phyloP scores from a whole-genome alignment of 1,139 yeast species.

The Candida neerlandica region DNA sequence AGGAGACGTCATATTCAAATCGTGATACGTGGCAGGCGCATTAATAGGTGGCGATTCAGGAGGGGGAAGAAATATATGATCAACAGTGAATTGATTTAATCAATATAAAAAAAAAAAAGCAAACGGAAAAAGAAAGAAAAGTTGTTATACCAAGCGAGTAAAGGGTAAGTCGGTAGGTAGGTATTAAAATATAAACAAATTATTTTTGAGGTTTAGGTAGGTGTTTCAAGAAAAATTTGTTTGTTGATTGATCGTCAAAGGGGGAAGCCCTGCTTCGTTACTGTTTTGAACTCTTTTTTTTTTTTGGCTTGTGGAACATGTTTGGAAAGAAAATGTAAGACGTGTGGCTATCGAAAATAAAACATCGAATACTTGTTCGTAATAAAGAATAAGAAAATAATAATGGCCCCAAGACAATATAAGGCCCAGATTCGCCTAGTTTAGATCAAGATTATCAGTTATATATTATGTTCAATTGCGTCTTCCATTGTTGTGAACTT shows the following conservation, averaged over 20 bases:
- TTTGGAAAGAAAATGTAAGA: constrained; percentile 2
- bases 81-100: neutral
- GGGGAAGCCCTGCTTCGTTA: neutral
- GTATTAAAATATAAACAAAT: neutral
- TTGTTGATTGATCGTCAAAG: constrained; percentile 1
- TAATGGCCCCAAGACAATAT: too few relatives aligned
- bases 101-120: neutral
- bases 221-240: neutral
- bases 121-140: neutral
- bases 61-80: neutral
- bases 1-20: constrained; percentile 15
- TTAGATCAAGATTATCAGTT: too few relatives aligned
- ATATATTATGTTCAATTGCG: too few relatives aligned
- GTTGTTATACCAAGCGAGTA: neutral
- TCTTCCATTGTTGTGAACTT: too few relatives aligned
- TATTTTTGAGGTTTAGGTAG: neutral
- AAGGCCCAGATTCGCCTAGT: too few relatives aligned
- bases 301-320: constrained; percentile 1
- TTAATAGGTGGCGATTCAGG: neutral
- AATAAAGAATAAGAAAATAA: neutral
- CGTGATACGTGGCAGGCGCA: constrained; percentile 1
- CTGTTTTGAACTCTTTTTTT: neutral
- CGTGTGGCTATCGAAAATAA: neutral
- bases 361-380: neutral
- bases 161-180: too few relatives aligned